A percentile compares a stretch with the other conserved stretches of the same genome.
Evolutionary conservation across 257 asterid species (phyloP).

Genomic region (Solanum medicagineum): DNA sequence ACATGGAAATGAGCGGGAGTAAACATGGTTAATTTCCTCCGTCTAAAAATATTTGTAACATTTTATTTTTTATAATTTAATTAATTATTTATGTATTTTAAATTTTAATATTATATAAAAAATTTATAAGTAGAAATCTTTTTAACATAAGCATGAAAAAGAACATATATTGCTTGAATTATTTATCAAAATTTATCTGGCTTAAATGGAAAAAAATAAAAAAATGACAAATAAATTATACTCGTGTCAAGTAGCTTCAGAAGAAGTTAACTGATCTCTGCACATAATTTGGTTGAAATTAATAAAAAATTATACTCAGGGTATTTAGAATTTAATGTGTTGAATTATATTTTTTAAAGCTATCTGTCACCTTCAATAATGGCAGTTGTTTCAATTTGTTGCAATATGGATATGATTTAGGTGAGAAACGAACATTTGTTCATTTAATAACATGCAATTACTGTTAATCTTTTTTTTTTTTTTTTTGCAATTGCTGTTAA

Average conservation of each 20-base stretch:
- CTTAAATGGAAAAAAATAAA: too few relatives aligned
- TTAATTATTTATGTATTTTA: background rate
- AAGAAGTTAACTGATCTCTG: background rate
- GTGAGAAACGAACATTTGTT: background rate
- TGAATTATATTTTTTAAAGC: background rate
- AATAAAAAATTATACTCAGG: background rate
- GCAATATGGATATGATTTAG: background rate
- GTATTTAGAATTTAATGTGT: background rate
- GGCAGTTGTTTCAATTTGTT: background rate
- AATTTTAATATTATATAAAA: too few relatives aligned
- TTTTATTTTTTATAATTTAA: background rate
- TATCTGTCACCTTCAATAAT: background rate
- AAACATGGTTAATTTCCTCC: background rate
- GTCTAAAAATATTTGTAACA: too few relatives aligned
- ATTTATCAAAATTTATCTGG: background rate
- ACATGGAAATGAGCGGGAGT: background rate
- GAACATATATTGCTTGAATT: background rate
- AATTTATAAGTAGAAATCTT: too few relatives aligned
- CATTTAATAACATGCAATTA: background rate
- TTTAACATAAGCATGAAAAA: too few relatives aligned
- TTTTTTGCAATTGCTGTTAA: too few relatives aligned
- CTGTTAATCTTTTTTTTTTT: background rate
- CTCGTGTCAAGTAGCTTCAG: too few relatives aligned
- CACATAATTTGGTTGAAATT: background rate
- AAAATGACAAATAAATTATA: too few relatives aligned